These are phyloP conservation scores for Juglanconis juglandina DNA, from an alignment of 2,329 filamentous ascomycete species.

Conservation along the genomic window DNA sequence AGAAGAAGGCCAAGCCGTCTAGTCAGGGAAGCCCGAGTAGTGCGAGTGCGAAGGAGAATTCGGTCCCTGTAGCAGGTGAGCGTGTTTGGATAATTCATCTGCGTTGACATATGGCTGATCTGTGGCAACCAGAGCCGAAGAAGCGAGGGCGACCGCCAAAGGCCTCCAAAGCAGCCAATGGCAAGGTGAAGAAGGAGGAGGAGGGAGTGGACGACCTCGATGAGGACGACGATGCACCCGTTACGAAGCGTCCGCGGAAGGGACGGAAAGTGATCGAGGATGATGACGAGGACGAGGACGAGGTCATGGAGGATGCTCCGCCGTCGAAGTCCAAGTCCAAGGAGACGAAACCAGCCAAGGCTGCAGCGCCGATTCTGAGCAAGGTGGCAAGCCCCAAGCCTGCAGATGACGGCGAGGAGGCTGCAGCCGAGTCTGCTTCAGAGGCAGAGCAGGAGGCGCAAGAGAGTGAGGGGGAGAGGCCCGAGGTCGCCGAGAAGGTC, in stretches of 20 bases:
- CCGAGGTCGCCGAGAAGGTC: constrained; percentile 68
- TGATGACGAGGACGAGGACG: constrained; percentile 51
- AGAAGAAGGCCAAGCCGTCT: constrained; percentile 22
- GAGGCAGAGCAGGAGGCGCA: constrained; percentile 49
- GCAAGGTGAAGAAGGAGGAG: constrained; percentile 32
- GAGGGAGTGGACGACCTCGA: constrained; percentile 48
- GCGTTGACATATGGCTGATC: constrained; percentile 1
- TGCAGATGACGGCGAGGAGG: constrained; percentile 41
- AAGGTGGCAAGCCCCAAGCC: constrained; percentile 23
- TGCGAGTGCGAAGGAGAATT: constrained; percentile 35
- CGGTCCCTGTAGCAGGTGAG: constrained; percentile 35
- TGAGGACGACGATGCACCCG: constrained; percentile 51
- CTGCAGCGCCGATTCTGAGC: background rate
- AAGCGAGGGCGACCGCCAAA: constrained; percentile 38
- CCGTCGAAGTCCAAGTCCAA: constrained; percentile 21
- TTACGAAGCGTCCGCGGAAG: constrained; percentile 54
- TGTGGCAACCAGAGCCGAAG: constrained; percentile 36
- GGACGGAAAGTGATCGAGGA: constrained; percentile 47
- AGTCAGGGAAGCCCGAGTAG: constrained; percentile 22
- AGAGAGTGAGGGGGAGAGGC: constrained; percentile 60
- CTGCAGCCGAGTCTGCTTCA: constrained; percentile 41
- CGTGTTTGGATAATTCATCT: constrained; percentile 2
- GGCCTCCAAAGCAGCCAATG: constrained; percentile 26
- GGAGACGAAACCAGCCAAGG: constrained; percentile 27
- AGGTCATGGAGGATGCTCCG: constrained; percentile 34